These are phyloP conservation scores for Erodium trifolium DNA, from an alignment of 441 rosid genomes.

Conservation along the genomic window DNA sequence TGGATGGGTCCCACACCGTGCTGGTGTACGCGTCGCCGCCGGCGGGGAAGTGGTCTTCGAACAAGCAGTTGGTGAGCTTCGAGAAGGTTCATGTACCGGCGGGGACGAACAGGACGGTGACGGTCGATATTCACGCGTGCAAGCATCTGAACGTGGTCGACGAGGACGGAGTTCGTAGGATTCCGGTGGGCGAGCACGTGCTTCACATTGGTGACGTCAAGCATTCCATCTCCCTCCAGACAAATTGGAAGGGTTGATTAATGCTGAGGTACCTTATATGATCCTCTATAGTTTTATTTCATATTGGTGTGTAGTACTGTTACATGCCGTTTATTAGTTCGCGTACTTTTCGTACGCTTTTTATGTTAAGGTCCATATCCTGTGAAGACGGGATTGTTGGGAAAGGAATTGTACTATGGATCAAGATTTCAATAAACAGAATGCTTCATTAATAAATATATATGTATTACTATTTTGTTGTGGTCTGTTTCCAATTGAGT, in stretches of 20 bases:
- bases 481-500: too few species aligned
- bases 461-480: too few species aligned
- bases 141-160: background rate
- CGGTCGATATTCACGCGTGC: constrained; percentile 50
- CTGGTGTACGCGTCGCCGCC: constrained; percentile 61
- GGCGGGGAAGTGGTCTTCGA: constrained; percentile 35
- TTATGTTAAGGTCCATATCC: too few species aligned
- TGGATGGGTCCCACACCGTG: constrained; percentile 68
- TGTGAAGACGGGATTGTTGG: too few species aligned
- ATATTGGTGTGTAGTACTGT: too few species aligned
- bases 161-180: constrained; percentile 55
- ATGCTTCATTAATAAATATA: too few species aligned
- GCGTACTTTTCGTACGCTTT: too few species aligned
- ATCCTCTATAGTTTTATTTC: too few species aligned
- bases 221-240: constrained; percentile 58
- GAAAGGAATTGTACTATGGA: too few species aligned
- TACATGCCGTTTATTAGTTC: too few species aligned
- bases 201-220: constrained; percentile 70
- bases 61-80: constrained; percentile 61
- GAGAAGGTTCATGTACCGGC: constrained; percentile 55
- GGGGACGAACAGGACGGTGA: constrained; percentile 40
- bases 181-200: constrained; percentile 67
- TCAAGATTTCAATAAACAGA: too few species aligned
- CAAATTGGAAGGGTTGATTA: constrained; percentile 31
- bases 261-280: constrained; percentile 13